Base-by-base conservation (phyloP, 192 early-diverging fungal species). In the Haplosporangium gracile region DNA sequence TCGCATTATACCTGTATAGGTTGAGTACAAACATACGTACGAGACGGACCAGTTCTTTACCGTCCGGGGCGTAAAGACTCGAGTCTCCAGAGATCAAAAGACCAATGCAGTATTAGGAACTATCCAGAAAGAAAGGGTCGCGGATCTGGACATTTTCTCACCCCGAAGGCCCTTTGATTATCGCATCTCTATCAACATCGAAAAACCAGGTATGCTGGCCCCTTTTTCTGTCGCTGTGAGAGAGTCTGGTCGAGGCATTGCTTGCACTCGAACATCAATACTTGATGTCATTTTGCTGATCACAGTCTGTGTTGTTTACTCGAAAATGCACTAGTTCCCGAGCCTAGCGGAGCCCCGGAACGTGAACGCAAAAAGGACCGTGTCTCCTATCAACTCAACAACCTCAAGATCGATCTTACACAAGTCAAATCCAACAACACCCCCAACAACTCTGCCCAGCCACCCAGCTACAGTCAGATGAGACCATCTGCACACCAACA, bases 371-470 rank as follows among this genome's bases (percentile, higher is more conserved):
- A 95, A 76, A 99, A 99, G 86, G 96, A 99, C 79, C 92, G 97
- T 38, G 77, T 99, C 75, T 96, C 95, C 9, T 99, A 99, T 82
- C 89, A 91, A 36, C 96, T 96, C 89, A 93, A 96, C 72, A 89
- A 93, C n/a, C 93, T 97, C 76, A 93, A 93, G 78, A 92, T 99
- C 72, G 97, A 99, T 80, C 89, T 99, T 42, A 99, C 97, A 0
- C 96, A 97, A 87, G 97, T 97, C 43, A 92, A 89, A 63, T 81
- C 79, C 2, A 68, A 75, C 24, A 88, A 92, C 77, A 87, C 90
- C 88, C 68, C 89, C 55, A 78, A 63, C 29, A 74, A n/a, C 57
- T 29, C 26, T 32, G 55, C 47, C 36, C 51, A 77, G 7, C 20
- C 53, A 24, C 53, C 34, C 49, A 76, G 71, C n/a, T 72, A 73